phyloP scores from a whole-genome alignment of 495 filamentous ascomycete genomes.

The Viridothelium virens region DNA sequence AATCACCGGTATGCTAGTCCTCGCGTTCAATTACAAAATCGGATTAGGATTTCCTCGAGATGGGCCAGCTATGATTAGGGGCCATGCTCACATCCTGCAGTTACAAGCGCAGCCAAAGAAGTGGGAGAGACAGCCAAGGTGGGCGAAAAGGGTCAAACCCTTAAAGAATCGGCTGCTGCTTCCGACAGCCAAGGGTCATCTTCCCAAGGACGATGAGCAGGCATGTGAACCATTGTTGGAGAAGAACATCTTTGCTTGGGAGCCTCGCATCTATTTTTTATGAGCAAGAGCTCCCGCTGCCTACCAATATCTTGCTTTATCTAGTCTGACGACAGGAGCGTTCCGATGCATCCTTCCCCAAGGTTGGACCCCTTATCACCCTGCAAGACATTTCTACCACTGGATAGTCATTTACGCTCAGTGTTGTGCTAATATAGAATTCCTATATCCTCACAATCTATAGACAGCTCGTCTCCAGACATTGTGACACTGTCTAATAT shows the following conservation, averaged over 20 bases:
- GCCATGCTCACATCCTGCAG: neutral
- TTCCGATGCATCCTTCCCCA: neutral
- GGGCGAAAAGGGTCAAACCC: neutral
- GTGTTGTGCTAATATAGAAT: neutral
- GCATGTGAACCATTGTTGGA: neutral
- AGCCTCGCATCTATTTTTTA: neutral
- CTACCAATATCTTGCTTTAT: neutral
- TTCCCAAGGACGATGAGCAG: neutral
- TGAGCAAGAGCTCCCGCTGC: neutral
- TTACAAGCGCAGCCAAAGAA: neutral
- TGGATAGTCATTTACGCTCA: neutral
- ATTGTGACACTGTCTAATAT: neutral
- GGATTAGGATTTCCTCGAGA: neutral
- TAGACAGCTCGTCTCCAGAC: too few species aligned
- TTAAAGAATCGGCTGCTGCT: neutral
- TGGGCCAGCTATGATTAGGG: neutral
- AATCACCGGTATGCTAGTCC: neutral
- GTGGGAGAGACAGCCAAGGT: conserved; percentile 1
- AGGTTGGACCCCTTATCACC: too few species aligned
- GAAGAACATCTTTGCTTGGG: neutral
- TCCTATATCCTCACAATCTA: neutral
- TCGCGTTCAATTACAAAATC: neutral
- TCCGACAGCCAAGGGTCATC: neutral
- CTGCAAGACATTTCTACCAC: too few species aligned
- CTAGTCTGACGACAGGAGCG: neutral